Evolutionary conservation across 148 eudicot genomes (phyloP).

Genomic region (Rhododendron henanense): DNA sequence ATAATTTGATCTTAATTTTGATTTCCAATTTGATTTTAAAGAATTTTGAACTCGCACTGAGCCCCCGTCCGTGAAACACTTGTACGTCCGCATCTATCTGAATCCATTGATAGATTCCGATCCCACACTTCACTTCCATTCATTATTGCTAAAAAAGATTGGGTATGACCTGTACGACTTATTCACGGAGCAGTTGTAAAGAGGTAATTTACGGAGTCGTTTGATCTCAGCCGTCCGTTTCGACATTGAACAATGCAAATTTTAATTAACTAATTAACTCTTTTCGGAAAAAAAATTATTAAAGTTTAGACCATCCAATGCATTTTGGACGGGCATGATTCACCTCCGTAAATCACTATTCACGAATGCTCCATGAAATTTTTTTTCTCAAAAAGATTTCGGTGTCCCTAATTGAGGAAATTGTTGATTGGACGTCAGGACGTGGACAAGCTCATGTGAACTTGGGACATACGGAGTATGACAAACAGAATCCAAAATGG

Average conservation of each 20-base stretch:
- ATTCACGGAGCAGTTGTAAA: too few species aligned
- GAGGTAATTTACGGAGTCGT: too few species aligned
- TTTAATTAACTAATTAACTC: too few species aligned
- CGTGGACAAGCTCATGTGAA: neutral
- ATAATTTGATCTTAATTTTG: neutral
- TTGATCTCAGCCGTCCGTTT: too few species aligned
- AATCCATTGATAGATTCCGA: neutral
- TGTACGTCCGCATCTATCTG: neutral
- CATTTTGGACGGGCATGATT: rapidly evolving
- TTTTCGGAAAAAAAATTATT: too few species aligned
- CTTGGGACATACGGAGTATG: neutral
- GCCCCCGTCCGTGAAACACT: neutral
- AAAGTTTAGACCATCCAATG: too few species aligned
- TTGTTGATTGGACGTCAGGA: neutral
- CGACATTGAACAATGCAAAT: too few species aligned
- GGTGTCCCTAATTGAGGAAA: neutral
- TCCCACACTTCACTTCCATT: neutral
- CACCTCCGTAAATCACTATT: too few species aligned
- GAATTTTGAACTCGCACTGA: neutral
- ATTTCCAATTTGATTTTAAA: neutral
- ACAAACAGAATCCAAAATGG: neutral
- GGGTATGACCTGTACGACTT: too few species aligned
- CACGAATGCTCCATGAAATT: too few species aligned
- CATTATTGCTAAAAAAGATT: neutral
- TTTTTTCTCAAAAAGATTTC: neutral